phyloP scores from a whole-genome alignment of 1,284 basidiomycete genomes.

The Leccinum pachyderme region DNA sequence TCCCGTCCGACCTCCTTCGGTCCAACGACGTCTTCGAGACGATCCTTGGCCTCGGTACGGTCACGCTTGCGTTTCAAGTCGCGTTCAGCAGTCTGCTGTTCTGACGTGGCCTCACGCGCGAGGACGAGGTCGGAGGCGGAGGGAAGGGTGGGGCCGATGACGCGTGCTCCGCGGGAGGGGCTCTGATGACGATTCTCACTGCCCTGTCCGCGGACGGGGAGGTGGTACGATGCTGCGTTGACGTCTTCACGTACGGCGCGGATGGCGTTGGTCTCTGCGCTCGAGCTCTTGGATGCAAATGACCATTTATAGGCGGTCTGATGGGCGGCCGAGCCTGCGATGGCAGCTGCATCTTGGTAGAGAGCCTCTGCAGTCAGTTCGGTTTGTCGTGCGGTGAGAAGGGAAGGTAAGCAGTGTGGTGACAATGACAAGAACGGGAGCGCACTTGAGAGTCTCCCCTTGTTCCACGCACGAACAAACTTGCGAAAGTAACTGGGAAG shows the following conservation, averaged over 20 bases:
- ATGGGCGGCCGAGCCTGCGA: conserved; percentile 48
- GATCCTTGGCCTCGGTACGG: conserved; percentile 61
- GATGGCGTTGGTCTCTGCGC: conserved; percentile 54
- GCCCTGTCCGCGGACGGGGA: conserved; percentile 10
- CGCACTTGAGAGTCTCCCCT: conserved; percentile 62
- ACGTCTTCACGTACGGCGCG: conserved; percentile 58
- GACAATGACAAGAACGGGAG: background rate
- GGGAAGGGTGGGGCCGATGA: conserved; percentile 66
- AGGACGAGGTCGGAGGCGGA: conserved; percentile 62
- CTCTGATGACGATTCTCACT: conserved; percentile 25
- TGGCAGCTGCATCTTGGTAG: conserved; percentile 57
- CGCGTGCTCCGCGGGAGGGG: conserved; percentile 17
- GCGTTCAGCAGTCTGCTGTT: conserved; percentile 49
- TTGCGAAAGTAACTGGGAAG: conserved; percentile 72
- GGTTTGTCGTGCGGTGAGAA: background rate
- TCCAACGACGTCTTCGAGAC: conserved; percentile 70
- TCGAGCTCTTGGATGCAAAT: conserved; percentile 46
- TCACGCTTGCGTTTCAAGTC: conserved; percentile 61
- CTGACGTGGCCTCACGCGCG: conserved; percentile 56
- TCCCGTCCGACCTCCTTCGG: conserved; percentile 71
- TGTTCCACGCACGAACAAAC: conserved; percentile 82
- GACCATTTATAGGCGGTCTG: conserved; percentile 67
- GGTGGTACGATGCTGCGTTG: conserved; percentile 53
- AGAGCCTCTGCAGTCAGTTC: conserved; percentile 43
- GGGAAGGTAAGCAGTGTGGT: background rate